Evolutionary conservation across 179 eudicot genomes (phyloP).

Genomic region (Spinacia oleracea): DNA sequence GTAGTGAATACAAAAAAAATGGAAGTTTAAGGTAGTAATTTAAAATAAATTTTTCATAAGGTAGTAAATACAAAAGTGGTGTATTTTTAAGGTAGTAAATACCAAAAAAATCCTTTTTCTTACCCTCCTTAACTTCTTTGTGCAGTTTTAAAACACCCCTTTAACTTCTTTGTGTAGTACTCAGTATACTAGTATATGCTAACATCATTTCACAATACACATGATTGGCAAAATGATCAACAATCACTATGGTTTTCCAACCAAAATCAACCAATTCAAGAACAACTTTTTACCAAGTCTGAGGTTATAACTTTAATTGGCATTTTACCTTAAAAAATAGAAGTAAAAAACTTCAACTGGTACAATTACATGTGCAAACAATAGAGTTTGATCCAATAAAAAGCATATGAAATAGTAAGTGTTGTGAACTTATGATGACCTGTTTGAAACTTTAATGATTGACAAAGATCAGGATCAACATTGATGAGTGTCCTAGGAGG

Average conservation of each 20-base stretch:
- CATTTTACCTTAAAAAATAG: background rate
- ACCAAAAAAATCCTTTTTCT: background rate
- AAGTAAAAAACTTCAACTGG: background rate
- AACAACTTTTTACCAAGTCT: background rate
- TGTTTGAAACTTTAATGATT: background rate
- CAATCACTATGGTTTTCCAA: background rate
- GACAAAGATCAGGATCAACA: background rate
- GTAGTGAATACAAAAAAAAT: too few species aligned
- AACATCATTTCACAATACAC: background rate
- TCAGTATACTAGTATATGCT: too few species aligned
- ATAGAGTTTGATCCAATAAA: background rate
- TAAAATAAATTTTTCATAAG: too few species aligned
- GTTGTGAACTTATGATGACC: background rate
- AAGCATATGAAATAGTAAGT: background rate
- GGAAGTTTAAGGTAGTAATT: too few species aligned
- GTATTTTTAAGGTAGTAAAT: too few species aligned
- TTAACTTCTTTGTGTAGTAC: too few species aligned
- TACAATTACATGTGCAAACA: background rate
- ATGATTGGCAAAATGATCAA: background rate
- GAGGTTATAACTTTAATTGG: background rate
- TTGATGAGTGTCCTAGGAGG: background rate
- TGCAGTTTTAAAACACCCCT: background rate
- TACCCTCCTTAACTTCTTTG: background rate
- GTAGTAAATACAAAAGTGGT: too few species aligned
- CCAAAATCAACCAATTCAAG: background rate